Conservation (phyloP, 2,329 filamentous ascomycete species). For the Epichloe aotearoae region DNA sequence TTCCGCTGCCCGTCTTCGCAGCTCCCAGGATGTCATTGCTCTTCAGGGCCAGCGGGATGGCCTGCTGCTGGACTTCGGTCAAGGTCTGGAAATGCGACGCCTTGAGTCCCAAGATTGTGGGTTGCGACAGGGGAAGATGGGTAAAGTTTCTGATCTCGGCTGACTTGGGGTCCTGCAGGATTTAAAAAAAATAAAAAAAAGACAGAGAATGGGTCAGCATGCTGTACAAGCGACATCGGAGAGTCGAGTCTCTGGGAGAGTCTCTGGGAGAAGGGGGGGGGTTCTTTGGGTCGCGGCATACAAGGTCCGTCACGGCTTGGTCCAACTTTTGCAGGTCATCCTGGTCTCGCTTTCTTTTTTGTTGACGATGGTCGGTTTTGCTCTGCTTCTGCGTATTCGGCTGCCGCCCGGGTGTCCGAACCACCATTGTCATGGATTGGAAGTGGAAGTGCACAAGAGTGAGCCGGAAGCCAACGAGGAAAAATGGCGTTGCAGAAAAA, state of each 20-base stretch:
- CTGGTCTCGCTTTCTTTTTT: conserved; percentile 24
- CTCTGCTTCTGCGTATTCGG: conserved; percentile 16
- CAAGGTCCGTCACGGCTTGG: conserved; percentile 20
- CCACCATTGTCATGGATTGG: conserved; percentile 14
- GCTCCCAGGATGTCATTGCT: conserved; percentile 82
- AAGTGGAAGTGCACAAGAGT: neutral
- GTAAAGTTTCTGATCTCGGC: conserved; percentile 55
- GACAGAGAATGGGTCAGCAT: neutral
- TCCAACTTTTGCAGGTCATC: conserved; percentile 22
- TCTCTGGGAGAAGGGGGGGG: too few relatives aligned
- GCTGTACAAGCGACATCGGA: neutral
- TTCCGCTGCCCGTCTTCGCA: conserved; percentile 90
- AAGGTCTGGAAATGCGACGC: conserved; percentile 79
- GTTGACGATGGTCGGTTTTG: conserved; percentile 20
- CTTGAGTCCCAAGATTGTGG: conserved; percentile 67
- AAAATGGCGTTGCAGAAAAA: neutral
- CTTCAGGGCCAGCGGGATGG: conserved; percentile 78
- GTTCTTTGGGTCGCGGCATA: conserved; percentile 8
- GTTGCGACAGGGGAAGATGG: conserved; percentile 72
- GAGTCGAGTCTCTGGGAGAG: too few relatives aligned
- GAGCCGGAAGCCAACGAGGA: neutral
- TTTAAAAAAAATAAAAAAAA: neutral
- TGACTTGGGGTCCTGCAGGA: conserved; percentile 43
- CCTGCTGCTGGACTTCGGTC: conserved; percentile 82
- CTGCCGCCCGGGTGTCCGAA: conserved; percentile 13